Percentiles rank a stretch among this genome's conserved stretches.
Conservation (phyloP, 2,329 filamentous ascomycete species). For the Hymenoscyphus fructigenus region DNA sequence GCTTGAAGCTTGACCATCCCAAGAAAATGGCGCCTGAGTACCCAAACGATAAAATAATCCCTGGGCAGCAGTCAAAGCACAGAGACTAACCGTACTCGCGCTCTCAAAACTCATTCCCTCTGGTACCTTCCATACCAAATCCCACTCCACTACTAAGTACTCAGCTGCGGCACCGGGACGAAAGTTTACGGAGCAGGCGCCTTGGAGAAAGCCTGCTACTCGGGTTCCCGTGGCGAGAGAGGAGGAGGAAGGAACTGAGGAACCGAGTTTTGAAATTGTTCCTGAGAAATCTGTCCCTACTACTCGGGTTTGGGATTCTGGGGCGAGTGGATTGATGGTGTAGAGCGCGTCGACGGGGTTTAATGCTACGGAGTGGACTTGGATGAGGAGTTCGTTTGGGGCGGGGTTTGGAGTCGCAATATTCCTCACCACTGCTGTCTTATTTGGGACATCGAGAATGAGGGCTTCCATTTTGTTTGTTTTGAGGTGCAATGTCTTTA, state of each 20-base stretch:
- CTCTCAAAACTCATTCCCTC: constrained; percentile 35
- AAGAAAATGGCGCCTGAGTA: constrained; percentile 36
- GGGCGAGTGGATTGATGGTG: constrained; percentile 35
- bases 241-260: neutral
- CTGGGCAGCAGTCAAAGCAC: constrained; percentile 45
- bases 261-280: constrained; percentile 26
- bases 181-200: constrained; percentile 43
- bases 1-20: constrained; percentile 25
- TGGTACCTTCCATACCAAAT: constrained; percentile 43
- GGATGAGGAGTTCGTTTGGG: constrained; percentile 7
- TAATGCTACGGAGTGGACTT: constrained; percentile 4
- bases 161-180: constrained; percentile 47
- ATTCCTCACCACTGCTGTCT: neutral
- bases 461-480: constrained; percentile 10
- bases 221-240: constrained; percentile 31
- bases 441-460: neutral
- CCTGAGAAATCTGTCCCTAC: constrained; percentile 46
- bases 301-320: constrained; percentile 33
- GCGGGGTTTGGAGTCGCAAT: neutral
- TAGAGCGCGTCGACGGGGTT: constrained; percentile 38
- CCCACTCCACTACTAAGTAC: constrained; percentile 38
- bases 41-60: constrained; percentile 41
- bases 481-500: neutral
- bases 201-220: constrained; percentile 45
- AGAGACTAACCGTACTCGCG: constrained; percentile 43